Evolutionary conservation across 257 asterid genomes (phyloP).

Genomic region (Striga asiatica): DNA sequence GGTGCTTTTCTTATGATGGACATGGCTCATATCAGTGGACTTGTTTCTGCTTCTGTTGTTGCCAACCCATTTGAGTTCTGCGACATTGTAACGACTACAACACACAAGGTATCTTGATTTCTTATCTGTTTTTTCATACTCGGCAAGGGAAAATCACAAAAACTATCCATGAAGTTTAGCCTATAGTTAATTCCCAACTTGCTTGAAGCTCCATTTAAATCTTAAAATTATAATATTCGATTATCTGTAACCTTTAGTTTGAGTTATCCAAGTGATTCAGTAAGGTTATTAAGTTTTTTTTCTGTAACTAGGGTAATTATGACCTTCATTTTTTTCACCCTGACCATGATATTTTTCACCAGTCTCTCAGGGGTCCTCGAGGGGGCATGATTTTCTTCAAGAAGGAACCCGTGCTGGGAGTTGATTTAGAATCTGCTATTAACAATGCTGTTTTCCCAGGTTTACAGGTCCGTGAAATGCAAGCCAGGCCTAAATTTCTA

Average conservation of each 20-base stretch:
- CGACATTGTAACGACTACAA: constrained; percentile 92
- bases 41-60: constrained; percentile 88
- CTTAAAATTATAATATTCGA: too few relatives aligned
- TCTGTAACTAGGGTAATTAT: too few relatives aligned
- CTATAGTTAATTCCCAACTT: too few relatives aligned
- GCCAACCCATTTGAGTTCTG: constrained; percentile 89
- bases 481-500: background rate
- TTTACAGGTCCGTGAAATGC: constrained; percentile 51
- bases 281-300: too few relatives aligned
- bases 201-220: background rate
- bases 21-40: constrained; percentile 97
- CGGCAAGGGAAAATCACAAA: background rate
- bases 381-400: constrained; percentile 98
- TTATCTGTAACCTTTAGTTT: too few relatives aligned
- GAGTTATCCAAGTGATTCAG: too few relatives aligned
- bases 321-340: background rate
- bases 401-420: constrained; percentile 76
- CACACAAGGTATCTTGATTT: constrained; percentile 61
- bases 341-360: constrained; percentile 22
- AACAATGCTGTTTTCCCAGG: constrained; percentile 93
- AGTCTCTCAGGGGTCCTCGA: constrained; percentile 97
- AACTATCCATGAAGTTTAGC: background rate
- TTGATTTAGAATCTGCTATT: constrained; percentile 75
- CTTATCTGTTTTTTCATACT: background rate
- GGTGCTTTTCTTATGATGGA: constrained; percentile 99